Evolutionary conservation across 2,329 filamentous ascomycete genomes (phyloP).

Genomic region (Xylaria polymorpha): DNA sequence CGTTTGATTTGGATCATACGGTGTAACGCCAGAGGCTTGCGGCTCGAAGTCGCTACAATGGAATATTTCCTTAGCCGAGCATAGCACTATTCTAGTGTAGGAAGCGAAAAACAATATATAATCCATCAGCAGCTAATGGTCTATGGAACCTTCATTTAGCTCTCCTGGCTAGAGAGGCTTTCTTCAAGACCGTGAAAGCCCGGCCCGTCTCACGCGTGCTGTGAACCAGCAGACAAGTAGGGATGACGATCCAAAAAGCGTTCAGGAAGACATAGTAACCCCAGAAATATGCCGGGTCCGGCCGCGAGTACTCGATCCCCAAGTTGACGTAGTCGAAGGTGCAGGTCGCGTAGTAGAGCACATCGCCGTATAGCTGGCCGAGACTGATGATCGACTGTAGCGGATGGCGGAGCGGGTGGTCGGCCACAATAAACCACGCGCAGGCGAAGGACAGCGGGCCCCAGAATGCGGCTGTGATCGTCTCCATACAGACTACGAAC

Average conservation of each 20-base stretch:
- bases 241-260: constrained; percentile 65
- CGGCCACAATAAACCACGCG: constrained; percentile 57
- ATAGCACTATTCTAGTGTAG: background rate
- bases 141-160: background rate
- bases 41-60: background rate
- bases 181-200: constrained; percentile 24
- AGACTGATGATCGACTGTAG: constrained; percentile 60
- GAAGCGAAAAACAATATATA: background rate
- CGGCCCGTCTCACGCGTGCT: constrained; percentile 22
- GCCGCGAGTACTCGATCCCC: constrained; percentile 60
- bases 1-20: background rate
- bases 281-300: constrained; percentile 65
- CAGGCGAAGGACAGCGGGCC: constrained; percentile 63
- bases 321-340: constrained; percentile 55
- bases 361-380: constrained; percentile 64
- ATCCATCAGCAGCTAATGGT: background rate
- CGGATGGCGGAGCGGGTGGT: constrained; percentile 60
- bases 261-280: constrained; percentile 65
- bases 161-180: background rate
- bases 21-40: background rate
- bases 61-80: background rate
- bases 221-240: constrained; percentile 46
- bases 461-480: constrained; percentile 64
- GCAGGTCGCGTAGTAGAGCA: constrained; percentile 64
- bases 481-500: constrained; percentile 68